Base-by-base conservation (phyloP, 192 early-diverging fungal genomes). In the Globomyces pollinis-pini region DNA sequence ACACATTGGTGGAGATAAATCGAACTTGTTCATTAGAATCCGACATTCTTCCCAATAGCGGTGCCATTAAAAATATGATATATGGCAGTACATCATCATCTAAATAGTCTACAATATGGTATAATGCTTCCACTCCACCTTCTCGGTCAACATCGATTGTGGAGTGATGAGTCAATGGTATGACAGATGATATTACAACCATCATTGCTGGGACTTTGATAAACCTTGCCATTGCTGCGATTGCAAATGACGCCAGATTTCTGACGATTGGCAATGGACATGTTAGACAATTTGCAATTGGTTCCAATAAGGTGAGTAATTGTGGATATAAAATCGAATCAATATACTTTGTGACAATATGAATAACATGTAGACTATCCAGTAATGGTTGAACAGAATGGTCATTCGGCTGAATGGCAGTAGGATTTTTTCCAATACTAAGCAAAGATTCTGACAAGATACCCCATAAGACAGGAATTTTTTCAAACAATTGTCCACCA, bases 61-160 rank as follows among this genome's bases (percentile, higher is more conserved):
- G 96, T 12, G 96, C 89, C 52, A 99, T 88, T 60, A 99, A 68
- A 64, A 99, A 99, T 11, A 96, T 88, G n/a, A 97, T 88, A 64
- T 96, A 99, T 2, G 96, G 91, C 33, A 99, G 69, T 38, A 96
- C 85, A 3, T 51, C 42, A 41, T 87, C 81, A 33, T 87, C 88
- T 57, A 97, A 76, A 7, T 65, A 68, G 49, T 86, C 77, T 8
- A 94, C 86, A 1, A 94, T 68, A 49, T 93, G 85, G 69, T 88
- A 84, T 1, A 93, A 75, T 35, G 81, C 73, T 71, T 99, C 96
- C 2, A 86, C 85, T 9, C 86, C 85, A 26, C 93, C 96, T 67
- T 95, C 94, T 3, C 96, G 84, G 45, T 86, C 71, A 29, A 75
- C 70, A 18, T 82, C 69, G 30, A 73, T 77, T 24, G 70, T 67